Base-by-base conservation (phyloP, 2,329 filamentous ascomycete genomes). In the Arthrocladium fulminans region DNA sequence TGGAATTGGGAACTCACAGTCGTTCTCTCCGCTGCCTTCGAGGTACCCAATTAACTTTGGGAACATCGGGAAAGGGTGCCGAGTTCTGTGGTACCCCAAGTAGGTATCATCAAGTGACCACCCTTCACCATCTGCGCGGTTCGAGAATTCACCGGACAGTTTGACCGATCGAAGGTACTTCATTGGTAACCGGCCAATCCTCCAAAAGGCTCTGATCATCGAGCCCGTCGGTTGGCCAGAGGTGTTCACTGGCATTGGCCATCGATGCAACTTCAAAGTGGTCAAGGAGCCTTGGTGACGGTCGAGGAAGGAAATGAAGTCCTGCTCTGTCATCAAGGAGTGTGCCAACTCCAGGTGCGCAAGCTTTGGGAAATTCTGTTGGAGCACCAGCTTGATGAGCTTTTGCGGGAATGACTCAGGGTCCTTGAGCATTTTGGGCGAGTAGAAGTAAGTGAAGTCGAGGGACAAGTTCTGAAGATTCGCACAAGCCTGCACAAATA, bases 291-390 rank as follows among this genome's bases (percentile, higher is more conserved):
- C 12, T n/a, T 20, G 20, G 44, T 47, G 44, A 9, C 25, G 32
- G 13, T 29, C 19, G 12, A 47, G 19, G 23, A 47, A 47, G 32
- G 22, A 10, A 8, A 47, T 25, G 20, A 47, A 39, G 15, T 47
- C 44, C 8, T 38, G 30, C 32, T 47, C 44, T 9, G 44, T 47
- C 44, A 47, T 47, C 12, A 47, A 24, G 22, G 44, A 9, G n/a
- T 38, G 13, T 3, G 13, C 6, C 3, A 47, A 23, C 7, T 37
- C 20, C 10, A 47, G 34, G 4, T 25, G 12, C 17, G 19, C 13
- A 15, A 47, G 44, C 12, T 17, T 23, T 5, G 13, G 10, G 23
- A 38, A 47, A 12, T 34, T 7, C 19, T 38, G 43, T 32, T 47
- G 32, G 3, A 47, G 22, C 3, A 39, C 25, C 10, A 47, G 12